These are phyloP conservation scores for Dissophora globulifera DNA, from an alignment of 192 early-diverging fungal species.

Conservation along the genomic window DNA sequence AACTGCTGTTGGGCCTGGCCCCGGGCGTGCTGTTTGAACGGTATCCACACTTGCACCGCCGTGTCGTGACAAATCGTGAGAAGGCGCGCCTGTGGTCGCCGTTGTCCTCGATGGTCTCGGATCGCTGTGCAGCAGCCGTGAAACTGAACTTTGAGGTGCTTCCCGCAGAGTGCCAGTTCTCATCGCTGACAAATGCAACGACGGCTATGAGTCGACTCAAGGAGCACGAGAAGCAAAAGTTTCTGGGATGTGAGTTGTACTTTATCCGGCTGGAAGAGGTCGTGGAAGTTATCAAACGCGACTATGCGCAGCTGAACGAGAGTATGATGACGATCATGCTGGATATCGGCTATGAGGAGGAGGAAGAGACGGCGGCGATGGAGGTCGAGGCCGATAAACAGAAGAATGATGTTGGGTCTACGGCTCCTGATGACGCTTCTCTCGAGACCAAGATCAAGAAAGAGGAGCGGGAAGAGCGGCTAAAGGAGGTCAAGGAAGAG, in stretches of 20 bases:
- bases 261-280: constrained; percentile 76
- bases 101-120: constrained; percentile 69
- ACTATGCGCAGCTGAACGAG: constrained; percentile 72
- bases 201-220: constrained; percentile 56
- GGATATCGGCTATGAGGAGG: constrained; percentile 67
- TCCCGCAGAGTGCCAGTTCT: constrained; percentile 46
- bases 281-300: constrained; percentile 66
- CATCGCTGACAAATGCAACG: constrained; percentile 29
- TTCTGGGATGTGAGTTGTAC: constrained; percentile 66
- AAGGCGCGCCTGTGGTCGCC: constrained; percentile 80
- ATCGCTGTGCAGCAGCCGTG: constrained; percentile 55
- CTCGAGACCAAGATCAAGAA: too few species aligned
- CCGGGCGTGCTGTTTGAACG: constrained; percentile 60
- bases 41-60: constrained; percentile 71
- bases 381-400: constrained; percentile 10
- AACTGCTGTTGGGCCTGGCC: constrained; percentile 65
- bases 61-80: constrained; percentile 60
- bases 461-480: neutral
- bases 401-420: neutral
- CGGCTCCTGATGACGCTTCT: too few species aligned
- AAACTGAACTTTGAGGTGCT: constrained; percentile 49
- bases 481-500: constrained; percentile 30
- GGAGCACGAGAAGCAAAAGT: constrained; percentile 70
- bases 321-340: constrained; percentile 75
- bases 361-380: constrained; percentile 32